Conservation (phyloP, 257 asterid species). For the Solanum virginianum region DNA sequence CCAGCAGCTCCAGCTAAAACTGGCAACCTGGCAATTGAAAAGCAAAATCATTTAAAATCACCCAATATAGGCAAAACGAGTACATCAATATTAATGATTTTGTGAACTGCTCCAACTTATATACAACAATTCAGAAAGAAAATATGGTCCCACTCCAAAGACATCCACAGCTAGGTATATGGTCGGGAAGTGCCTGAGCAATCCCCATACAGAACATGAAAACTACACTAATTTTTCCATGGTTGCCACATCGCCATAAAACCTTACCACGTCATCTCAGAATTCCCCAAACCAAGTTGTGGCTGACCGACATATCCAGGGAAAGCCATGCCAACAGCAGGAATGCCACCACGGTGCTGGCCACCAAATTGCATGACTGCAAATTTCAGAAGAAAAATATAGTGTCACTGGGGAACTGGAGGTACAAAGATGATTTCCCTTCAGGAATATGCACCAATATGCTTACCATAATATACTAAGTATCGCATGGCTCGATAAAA, state of each 20-base stretch:
- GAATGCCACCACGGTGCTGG: conserved; percentile 91
- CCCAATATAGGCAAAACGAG: background rate
- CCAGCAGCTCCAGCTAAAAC: conserved; percentile 95
- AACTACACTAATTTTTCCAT: background rate
- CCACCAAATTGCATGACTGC: conserved; percentile 91
- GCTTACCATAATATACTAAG: background rate
- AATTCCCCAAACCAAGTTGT: conserved; percentile 71
- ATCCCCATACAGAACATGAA: background rate
- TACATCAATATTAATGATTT: background rate
- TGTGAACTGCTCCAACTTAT: background rate
- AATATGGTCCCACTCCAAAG: background rate
- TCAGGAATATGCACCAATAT: background rate
- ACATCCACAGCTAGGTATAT: background rate
- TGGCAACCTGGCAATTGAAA: conserved; percentile 56
- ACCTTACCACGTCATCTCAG: conserved; percentile 98
- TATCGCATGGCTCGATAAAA: background rate
- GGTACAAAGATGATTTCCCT: background rate
- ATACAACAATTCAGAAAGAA: background rate
- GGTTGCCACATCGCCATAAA: background rate
- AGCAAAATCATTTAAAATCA: background rate
- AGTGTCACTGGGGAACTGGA: background rate
- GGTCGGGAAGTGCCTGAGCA: background rate
- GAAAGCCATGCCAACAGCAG: conserved; percentile 99
- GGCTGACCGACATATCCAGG: conserved; percentile 94
- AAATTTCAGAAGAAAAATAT: background rate